These are phyloP conservation scores for Sutorius australiensis DNA, from an alignment of 768 basidiomycete genomes.

Conservation along the genomic window DNA sequence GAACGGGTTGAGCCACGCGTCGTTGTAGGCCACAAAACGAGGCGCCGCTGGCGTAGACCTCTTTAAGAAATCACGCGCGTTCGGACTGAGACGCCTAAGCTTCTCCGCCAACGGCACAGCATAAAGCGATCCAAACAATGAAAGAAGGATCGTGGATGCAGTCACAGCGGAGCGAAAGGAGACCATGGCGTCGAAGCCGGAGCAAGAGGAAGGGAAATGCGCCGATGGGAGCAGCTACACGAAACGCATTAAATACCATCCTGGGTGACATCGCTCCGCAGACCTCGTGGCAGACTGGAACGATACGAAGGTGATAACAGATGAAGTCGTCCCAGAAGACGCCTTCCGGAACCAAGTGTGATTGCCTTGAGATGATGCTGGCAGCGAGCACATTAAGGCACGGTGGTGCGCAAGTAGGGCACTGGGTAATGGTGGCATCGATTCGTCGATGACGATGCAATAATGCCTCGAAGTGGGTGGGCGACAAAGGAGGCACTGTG, in stretches of 20 bases:
- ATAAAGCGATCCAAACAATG: slow-evolving; percentile 5
- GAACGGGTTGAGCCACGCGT: slow-evolving; percentile 39
- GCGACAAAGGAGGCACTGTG: neutral
- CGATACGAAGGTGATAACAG: neutral
- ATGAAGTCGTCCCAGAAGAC: neutral
- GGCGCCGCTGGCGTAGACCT: slow-evolving; percentile 41
- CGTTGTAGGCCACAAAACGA: slow-evolving; percentile 43
- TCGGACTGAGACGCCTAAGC: slow-evolving; percentile 18
- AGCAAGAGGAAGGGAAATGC: neutral
- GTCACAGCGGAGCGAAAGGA: slow-evolving; percentile 7
- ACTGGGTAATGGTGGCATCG: neutral
- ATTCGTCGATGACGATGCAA: neutral
- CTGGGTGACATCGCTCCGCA: neutral
- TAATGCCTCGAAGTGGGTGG: neutral
- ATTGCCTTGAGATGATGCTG: neutral
- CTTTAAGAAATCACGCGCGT: slow-evolving; percentile 22
- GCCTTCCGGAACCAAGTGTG: neutral
- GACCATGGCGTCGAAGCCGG: slow-evolving; percentile 9
- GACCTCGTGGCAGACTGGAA: slow-evolving; percentile 6
- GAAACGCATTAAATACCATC: slow-evolving; percentile 19
- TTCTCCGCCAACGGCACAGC: slow-evolving; percentile 23
- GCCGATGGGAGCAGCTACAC: neutral
- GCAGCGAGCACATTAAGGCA: slow-evolving; percentile 1
- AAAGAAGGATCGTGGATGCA: neutral
- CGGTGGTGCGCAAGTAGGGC: neutral